These are phyloP conservation scores for Cryptosporidium bovis DNA, from an alignment of 169 alveolate genomes.

Conservation along the genomic window DNA sequence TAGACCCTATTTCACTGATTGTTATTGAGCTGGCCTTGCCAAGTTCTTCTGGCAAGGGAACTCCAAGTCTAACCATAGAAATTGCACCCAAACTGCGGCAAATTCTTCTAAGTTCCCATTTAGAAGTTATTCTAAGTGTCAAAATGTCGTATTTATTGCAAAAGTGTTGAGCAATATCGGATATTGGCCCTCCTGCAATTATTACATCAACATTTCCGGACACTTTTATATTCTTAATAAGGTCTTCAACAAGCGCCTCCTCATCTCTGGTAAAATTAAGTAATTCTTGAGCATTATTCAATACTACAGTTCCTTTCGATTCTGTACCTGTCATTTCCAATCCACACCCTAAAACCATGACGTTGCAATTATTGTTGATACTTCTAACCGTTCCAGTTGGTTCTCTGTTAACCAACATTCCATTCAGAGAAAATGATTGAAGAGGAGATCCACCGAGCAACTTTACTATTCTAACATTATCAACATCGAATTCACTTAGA, in stretches of 20 bases:
- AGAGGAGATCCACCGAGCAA: conserved; percentile 94
- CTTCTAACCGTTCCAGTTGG: conserved; percentile 93
- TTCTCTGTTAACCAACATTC: conserved; percentile 91
- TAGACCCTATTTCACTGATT: conserved; percentile 93
- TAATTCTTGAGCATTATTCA: conserved; percentile 96
- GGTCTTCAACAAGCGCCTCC: conserved; percentile 90
- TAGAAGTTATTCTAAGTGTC: conserved; percentile 91
- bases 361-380: conserved; percentile 90
- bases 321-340: conserved; percentile 94
- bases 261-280: conserved; percentile 92
- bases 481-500: conserved; percentile 91
- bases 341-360: conserved; percentile 96
- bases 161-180: conserved; percentile 96
- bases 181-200: conserved; percentile 94
- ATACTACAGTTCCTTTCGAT: conserved; percentile 98
- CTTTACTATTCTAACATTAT: conserved; percentile 97
- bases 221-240: conserved; percentile 86
- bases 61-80: conserved; percentile 93
- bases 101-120: conserved; percentile 95
- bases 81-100: conserved; percentile 95
- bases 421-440: conserved; percentile 91
- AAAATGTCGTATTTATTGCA: conserved; percentile 95
- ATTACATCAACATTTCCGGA: conserved; percentile 93
- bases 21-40: conserved; percentile 93
- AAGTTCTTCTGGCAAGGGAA: conserved; percentile 95